These are phyloP conservation scores for Akanthomyces lecanii DNA, from an alignment of 2,329 filamentous ascomycete species.

Conservation along the genomic window DNA sequence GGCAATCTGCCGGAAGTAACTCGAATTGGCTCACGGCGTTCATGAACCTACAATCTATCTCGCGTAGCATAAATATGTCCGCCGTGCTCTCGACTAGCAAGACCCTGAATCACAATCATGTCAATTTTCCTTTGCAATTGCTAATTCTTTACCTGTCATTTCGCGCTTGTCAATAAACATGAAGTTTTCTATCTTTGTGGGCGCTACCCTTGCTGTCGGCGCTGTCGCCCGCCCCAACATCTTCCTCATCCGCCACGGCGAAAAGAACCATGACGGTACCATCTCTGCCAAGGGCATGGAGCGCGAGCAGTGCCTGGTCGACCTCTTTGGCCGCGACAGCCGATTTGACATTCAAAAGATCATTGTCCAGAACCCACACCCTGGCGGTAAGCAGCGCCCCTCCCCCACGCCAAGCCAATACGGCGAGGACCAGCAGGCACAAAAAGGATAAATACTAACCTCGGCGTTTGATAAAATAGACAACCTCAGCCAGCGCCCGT, in stretches of 20 bases:
- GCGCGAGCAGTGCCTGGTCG: slow-evolving; percentile 50
- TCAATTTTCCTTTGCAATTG: not conserved
- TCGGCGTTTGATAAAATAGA: not conserved
- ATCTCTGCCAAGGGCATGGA: slow-evolving; percentile 43
- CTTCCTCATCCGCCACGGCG: slow-evolving; percentile 56
- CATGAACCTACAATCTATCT: not conserved
- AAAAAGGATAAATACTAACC: not conserved
- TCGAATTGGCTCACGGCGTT: too few species aligned
- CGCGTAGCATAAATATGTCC: not conserved
- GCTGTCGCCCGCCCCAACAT: slow-evolving; percentile 38
- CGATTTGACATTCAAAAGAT: slow-evolving; percentile 51
- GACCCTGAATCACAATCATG: not conserved
- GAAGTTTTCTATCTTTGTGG: not conserved
- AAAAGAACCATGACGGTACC: slow-evolving; percentile 48
- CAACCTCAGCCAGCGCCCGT: slow-evolving; percentile 13
- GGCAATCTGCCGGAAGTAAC: not conserved
- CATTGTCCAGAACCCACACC: slow-evolving; percentile 48
- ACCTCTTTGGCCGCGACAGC: slow-evolving; percentile 47
- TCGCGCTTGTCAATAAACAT: not conserved
- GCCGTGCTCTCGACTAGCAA: not conserved
- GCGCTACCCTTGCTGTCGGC: not conserved
- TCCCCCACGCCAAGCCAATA: not conserved
- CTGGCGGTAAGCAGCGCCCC: slow-evolving; percentile 26
- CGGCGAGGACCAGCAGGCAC: not conserved
- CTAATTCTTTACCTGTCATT: not conserved